These are phyloP conservation scores for Ceratocystis alfenasii DNA, from an alignment of 2,329 filamentous ascomycete genomes.

Conservation along the genomic window DNA sequence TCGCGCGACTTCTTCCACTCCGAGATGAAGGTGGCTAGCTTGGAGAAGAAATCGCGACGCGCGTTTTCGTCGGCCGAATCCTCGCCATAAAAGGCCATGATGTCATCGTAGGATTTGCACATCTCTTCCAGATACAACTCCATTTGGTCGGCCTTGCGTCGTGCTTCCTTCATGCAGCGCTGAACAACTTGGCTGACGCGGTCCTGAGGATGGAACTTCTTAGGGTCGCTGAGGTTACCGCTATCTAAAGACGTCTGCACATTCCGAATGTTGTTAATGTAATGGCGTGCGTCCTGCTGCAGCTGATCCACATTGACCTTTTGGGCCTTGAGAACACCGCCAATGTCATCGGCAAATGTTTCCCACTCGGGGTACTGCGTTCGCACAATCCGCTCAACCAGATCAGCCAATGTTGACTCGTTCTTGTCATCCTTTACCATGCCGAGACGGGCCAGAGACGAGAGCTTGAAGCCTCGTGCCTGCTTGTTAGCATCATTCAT, in stretches of 20 bases:
- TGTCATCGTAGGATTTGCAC: conserved; percentile 41
- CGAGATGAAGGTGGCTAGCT: conserved; percentile 75
- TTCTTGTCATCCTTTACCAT: conserved; percentile 99
- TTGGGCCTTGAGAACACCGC: conserved; percentile 62
- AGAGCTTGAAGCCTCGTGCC: conserved; percentile 93
- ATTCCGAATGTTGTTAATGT: conserved; percentile 90
- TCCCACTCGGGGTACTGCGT: conserved; percentile 97
- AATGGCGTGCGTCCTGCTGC: conserved; percentile 73
- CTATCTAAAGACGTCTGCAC: conserved; percentile 84
- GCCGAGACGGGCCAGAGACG: conserved; percentile 77
- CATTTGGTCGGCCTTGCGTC: conserved; percentile 93
- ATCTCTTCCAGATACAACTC: conserved; percentile 88
- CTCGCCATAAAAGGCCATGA: conserved; percentile 64
- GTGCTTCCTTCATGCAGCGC: conserved; percentile 88
- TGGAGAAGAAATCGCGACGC: conserved; percentile 88
- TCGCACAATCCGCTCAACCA: conserved; percentile 91
- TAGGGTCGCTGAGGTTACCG: conserved; percentile 88
- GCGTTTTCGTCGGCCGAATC: conserved; percentile 84
- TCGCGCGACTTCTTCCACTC: conserved; percentile 96
- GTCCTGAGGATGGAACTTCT: conserved; percentile 96
- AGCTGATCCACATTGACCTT: conserved; percentile 95
- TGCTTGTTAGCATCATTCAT: conserved; percentile 99
- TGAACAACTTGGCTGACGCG: conserved; percentile 86
- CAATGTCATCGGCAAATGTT: conserved; percentile 72
- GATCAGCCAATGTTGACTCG: conserved; percentile 85